Percentiles rank a stretch among this genome's conserved stretches.
Evolutionary conservation across 1,139 yeast genomes (phyloP).

Genomic region (Taiozyma onychis): DNA sequence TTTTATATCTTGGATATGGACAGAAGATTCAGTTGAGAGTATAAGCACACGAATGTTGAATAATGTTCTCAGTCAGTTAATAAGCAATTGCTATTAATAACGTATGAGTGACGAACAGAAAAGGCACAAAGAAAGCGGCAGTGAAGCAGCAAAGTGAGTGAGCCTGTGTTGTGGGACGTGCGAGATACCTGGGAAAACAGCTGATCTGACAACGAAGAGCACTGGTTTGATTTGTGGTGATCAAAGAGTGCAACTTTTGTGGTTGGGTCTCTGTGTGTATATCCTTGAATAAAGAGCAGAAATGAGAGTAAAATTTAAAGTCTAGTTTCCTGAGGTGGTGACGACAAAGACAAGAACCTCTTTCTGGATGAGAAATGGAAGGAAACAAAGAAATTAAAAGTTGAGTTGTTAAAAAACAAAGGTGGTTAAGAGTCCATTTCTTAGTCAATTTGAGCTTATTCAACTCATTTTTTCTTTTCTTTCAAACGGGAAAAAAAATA

Average conservation of each 20-base stretch:
- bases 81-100: no score
- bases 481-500: neutral
- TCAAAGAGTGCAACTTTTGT: neutral
- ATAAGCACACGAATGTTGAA: neutral
- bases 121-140: no score
- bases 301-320: neutral
- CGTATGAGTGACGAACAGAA: no score
- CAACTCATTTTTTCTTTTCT: neutral
- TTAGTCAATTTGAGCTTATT: neutral
- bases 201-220: no score
- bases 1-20: neutral
- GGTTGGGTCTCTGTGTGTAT: neutral
- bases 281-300: neutral
- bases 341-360: neutral
- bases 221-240: no score
- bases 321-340: neutral
- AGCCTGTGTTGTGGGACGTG: neutral
- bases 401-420: no score
- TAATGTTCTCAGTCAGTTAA: neutral
- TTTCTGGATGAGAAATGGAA: conserved; percentile 1
- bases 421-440: neutral
- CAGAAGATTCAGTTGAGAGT: neutral
- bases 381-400: conserved; percentile 6
- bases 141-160: no score
- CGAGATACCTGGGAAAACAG: neutral